Conservation (phyloP, 495 filamentous ascomycete species). For the Niebla homalea region DNA sequence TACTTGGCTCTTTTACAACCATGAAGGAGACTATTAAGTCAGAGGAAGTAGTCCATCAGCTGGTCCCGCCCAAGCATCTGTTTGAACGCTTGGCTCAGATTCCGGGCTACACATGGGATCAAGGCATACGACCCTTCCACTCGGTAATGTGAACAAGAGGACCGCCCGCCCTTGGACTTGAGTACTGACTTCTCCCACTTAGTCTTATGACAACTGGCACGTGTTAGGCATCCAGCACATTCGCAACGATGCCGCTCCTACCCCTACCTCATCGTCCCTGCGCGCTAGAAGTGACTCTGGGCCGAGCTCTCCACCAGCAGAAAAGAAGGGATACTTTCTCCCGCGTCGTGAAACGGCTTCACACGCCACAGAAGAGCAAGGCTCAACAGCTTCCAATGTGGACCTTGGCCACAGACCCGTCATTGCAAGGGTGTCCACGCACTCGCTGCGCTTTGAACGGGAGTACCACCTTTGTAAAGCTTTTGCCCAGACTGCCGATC, state of each 20-base stretch:
- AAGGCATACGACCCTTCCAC: constrained; percentile 54
- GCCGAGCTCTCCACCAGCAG: constrained; percentile 34
- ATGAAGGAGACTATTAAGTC: background rate
- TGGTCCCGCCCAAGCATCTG: constrained; percentile 47
- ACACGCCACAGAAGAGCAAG: constrained; percentile 33
- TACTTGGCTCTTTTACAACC: background rate
- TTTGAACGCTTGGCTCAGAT: constrained; percentile 61
- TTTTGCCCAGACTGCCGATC: constrained; percentile 57
- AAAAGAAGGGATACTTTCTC: constrained; percentile 3
- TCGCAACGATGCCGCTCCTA: constrained; percentile 25
- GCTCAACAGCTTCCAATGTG: constrained; percentile 26
- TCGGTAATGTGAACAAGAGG: constrained; percentile 26
- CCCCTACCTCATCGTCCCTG: constrained; percentile 24
- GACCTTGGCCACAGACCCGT: constrained; percentile 39
- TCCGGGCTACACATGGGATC: constrained; percentile 66
- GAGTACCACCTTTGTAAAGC: constrained; percentile 67
- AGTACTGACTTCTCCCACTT: background rate
- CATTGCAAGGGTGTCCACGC: constrained; percentile 64
- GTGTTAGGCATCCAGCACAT: constrained; percentile 39
- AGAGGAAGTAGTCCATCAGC: background rate
- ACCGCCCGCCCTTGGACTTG: background rate
- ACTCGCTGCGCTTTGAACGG: constrained; percentile 67
- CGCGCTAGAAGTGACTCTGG: constrained; percentile 29
- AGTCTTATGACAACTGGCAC: constrained; percentile 66
- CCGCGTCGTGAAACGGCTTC: background rate